phyloP scores from a whole-genome alignment of 1,284 basidiomycete species.

The Abortiporus biennis region DNA sequence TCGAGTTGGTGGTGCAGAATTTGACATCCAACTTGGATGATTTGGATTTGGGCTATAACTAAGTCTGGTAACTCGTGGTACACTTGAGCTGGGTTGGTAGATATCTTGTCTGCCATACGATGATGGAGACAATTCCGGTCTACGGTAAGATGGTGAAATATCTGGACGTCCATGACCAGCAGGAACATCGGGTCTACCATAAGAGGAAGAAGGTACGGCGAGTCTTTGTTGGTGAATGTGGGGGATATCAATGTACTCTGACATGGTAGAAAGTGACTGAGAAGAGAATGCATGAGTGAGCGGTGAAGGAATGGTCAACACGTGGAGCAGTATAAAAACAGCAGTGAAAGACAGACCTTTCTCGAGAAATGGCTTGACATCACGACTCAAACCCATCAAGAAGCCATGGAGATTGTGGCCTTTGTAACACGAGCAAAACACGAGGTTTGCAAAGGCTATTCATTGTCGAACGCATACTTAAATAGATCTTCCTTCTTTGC shows the following conservation, averaged over 20 bases:
- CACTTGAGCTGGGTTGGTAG: neutral
- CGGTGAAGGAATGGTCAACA: neutral
- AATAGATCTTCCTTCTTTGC: too few species aligned
- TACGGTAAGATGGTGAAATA: neutral
- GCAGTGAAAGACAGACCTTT: too few species aligned
- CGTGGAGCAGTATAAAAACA: neutral
- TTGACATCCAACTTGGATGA: conserved; percentile 2
- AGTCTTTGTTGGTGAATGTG: neutral
- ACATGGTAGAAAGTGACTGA: conserved; percentile 1
- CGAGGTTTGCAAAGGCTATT: too few species aligned
- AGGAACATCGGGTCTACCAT: conserved; percentile 1
- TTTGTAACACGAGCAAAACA: too few species aligned
- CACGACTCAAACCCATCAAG: too few species aligned
- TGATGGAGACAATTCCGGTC: neutral
- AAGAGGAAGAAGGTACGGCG: neutral
- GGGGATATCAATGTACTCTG: conserved; percentile 1
- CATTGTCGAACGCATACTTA: too few species aligned
- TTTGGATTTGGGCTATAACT: neutral
- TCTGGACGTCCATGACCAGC: too few species aligned
- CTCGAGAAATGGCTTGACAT: too few species aligned
- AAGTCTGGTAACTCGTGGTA: conserved; percentile 4
- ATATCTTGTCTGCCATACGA: conserved; percentile 3
- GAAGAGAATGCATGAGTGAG: neutral
- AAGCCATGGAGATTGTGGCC: too few species aligned
- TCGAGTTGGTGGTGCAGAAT: too few species aligned